Evolutionary conservation across 768 basidiomycete genomes (phyloP), one percentile per base, ranked within the genome.

Genomic region (Suillus variegatus): DNA sequence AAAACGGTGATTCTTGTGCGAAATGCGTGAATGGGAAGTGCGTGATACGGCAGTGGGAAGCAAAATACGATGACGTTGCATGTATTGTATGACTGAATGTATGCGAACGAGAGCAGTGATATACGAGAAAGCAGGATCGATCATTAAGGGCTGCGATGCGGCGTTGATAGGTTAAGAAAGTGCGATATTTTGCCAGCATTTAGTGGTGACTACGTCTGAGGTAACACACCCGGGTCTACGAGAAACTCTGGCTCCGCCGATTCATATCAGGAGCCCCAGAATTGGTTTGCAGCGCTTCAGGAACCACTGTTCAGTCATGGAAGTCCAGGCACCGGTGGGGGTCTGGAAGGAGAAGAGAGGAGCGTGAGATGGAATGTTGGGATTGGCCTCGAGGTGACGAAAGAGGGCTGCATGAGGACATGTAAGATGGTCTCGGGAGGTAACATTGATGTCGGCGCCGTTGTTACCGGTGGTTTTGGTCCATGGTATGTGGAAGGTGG

Each of bases 401-500:
- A 66, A 28, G 1, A 80, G 12, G 1, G 77, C 78, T 0, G 35
- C 7, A 6, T 65, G 35, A 22, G 72, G 67, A 67, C 65, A 62
- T 44, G 73, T 44, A 5, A 63, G 54, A 28, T 68, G 67, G 14
- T 40, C 41, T 6, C 61, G 36, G 3, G 56, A 70, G n/a, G 74
- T 75, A 32, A 79, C 54, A 3, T 73, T 67, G n/a, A 78, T 68
- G 32, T 74, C 67, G 0, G 75, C 75, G 5, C 81, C 74, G 0
- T 44, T 43, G 6, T 69, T 40, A 0, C 63, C 41, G 1, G 76
- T 78, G 0, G 76, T 76, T 62, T 82, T 80, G 0, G 78, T 75
- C 74, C 77, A 79, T 0, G 80, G 79, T 10, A 82, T 77, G 44
- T 74, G 75, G 35, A 68, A 72, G 6, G 68, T 65, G 14, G 71